Base-by-base conservation (phyloP, 2,329 filamentous ascomycete genomes). In the Trichophyton simii region DNA sequence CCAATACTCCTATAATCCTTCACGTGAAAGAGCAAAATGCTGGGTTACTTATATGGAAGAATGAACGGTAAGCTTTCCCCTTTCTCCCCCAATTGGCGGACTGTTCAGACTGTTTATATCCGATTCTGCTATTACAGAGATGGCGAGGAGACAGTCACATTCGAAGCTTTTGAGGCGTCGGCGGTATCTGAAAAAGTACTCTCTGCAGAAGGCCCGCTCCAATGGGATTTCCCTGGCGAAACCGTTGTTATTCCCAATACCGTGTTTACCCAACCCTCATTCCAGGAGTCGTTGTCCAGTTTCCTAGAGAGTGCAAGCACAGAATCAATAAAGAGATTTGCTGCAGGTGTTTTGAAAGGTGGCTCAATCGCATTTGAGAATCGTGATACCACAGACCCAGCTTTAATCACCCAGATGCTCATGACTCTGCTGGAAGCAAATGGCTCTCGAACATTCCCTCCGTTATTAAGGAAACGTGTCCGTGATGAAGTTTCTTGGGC, bases 121-220 rank as follows among this genome's bases (percentile, higher is more conserved):
- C 25, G 15, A 58, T 20, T 52, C 28, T 52, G 50, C 60, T 34
- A 59, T 54, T 52, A 60, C 61, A 69, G 67, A 60, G 41, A 60
- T 6, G 18, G 60, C 1, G 52, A 65, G 20, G 31, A 72, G 52
- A 20, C 64, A 66, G 64, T 79, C 65, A 18, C 83, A 61, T 80
- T 86, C 55, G 85, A 88, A 68, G 76, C 76, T 0, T 87, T 87
- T 61, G 84, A 88, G 67, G 76, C 80, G 0, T 84, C 83, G 0
- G 75, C 85, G 0, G 67, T 68, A 0, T 81, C 80, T 0, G 75
- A 81, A 50, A 71, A 77, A 13, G 80, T 85, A 0, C 73, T 86
- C 1, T 76, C 77, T 0, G 71, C 81, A 0, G 70, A 80, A 20
- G 76, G 76, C 28, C 78, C 83, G 1, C 69, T 88, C 0, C 67